These are phyloP conservation scores for Penicillium sp. DNA, from an alignment of 2,329 filamentous ascomycete species.

Conservation along the genomic window DNA sequence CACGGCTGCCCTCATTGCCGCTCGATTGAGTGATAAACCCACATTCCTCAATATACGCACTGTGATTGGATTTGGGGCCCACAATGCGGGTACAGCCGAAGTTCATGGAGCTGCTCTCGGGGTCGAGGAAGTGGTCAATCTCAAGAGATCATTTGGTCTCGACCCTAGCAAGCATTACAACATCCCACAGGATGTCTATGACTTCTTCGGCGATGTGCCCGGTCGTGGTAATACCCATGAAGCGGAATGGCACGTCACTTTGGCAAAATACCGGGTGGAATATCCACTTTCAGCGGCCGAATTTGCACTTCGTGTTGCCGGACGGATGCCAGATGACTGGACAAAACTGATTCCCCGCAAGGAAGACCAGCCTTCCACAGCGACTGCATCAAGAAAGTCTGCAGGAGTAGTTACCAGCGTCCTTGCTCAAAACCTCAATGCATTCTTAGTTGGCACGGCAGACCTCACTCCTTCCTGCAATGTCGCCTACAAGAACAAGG, in stretches of 20 bases:
- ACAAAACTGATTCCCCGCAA: slow-evolving; percentile 50
- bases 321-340: slow-evolving; percentile 54
- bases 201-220: slow-evolving; percentile 56
- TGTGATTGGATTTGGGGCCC: slow-evolving; percentile 56
- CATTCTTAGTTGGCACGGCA: slow-evolving; percentile 57
- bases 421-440: slow-evolving; percentile 49
- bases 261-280: slow-evolving; percentile 45
- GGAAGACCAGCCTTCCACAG: slow-evolving; percentile 49
- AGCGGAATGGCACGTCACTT: slow-evolving; percentile 51
- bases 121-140: slow-evolving; percentile 54
- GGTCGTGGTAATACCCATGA: slow-evolving; percentile 50
- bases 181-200: slow-evolving; percentile 48
- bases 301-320: slow-evolving; percentile 51
- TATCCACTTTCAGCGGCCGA: slow-evolving; percentile 52
- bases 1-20: slow-evolving; percentile 40
- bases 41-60: slow-evolving; percentile 61
- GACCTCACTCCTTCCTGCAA: slow-evolving; percentile 56
- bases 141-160: slow-evolving; percentile 55
- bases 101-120: slow-evolving; percentile 62
- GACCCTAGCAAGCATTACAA: slow-evolving; percentile 52
- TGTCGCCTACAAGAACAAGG: slow-evolving; percentile 56
- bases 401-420: slow-evolving; percentile 55
- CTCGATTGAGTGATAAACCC: slow-evolving; percentile 49
- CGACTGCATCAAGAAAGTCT: slow-evolving; percentile 53
- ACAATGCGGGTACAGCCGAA: slow-evolving; percentile 47